A percentile compares a stretch with the other conserved stretches of the same genome.
Conservation (phyloP, 2,329 filamentous ascomycete species). For the Magnaporthiopsis incrustans region DNA sequence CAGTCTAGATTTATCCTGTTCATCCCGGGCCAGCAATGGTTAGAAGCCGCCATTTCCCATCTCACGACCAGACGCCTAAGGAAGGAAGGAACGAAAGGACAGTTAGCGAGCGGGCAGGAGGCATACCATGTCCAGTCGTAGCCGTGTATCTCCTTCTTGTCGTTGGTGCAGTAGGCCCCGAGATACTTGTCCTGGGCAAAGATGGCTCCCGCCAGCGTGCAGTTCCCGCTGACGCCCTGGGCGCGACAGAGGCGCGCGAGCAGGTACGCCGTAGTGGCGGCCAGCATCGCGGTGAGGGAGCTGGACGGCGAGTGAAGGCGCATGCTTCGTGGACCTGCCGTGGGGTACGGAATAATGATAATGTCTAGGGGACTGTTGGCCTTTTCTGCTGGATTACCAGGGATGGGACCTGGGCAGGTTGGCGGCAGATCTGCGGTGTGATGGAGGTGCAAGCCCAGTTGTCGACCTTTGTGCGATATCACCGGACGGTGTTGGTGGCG, state of each 20-base stretch:
- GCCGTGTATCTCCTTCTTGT: constrained; percentile 15
- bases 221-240: constrained; percentile 2
- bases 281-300: not conserved
- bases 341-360: not conserved
- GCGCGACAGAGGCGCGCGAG: not conserved
- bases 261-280: not conserved
- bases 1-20: constrained; percentile 28
- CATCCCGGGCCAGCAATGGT: too few species aligned
- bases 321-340: not conserved
- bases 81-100: too few species aligned
- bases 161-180: constrained; percentile 4
- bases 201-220: constrained; percentile 3
- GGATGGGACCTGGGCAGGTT: too few species aligned
- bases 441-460: not conserved
- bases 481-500: too few species aligned
- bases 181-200: constrained; percentile 2
- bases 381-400: not conserved
- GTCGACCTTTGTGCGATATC: too few species aligned
- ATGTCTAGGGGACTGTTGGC: not conserved
- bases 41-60: not conserved
- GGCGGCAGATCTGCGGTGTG: not conserved
- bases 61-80: too few species aligned
- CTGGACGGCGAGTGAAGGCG: not conserved
- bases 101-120: too few species aligned
- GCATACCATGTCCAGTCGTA: constrained; percentile 33